phyloP scores from a whole-genome alignment of 2,329 filamentous ascomycete species.

The Apiospora marii region DNA sequence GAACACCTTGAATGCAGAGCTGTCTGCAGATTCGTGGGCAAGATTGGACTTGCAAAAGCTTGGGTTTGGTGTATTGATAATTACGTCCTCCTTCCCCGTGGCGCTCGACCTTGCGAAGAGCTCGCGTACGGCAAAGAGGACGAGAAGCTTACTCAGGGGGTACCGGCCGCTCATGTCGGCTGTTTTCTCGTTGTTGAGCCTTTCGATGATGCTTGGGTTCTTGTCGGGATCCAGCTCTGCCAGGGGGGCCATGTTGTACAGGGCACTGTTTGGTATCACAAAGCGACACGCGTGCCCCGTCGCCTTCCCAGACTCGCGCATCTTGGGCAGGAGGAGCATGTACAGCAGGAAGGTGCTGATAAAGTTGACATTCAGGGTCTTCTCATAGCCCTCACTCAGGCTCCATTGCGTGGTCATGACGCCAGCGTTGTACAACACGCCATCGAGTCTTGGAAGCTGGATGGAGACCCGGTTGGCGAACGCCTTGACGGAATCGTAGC shows the following conservation, averaged over 20 bases:
- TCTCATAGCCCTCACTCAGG: conserved; percentile 54
- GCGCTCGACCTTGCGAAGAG: conserved; percentile 29
- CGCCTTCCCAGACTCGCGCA: conserved; percentile 44
- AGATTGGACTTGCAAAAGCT: conserved; percentile 60
- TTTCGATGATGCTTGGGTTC: conserved; percentile 38
- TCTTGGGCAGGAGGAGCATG: conserved; percentile 57
- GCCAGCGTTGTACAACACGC: conserved; percentile 52
- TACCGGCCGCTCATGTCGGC: conserved; percentile 34
- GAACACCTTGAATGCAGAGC: neutral
- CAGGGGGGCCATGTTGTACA: conserved; percentile 40
- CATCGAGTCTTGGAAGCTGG: conserved; percentile 52
- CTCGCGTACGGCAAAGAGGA: conserved; percentile 38
- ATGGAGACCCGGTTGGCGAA: conserved; percentile 49
- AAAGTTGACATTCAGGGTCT: conserved; percentile 60
- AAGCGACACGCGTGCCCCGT: conserved; percentile 37
- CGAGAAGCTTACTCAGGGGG: conserved; percentile 42
- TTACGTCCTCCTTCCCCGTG: conserved; percentile 30
- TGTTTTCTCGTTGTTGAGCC: conserved; percentile 32
- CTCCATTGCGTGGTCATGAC: conserved; percentile 46
- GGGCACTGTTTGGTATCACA: conserved; percentile 36
- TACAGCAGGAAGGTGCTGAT: conserved; percentile 60
- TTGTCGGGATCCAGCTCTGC: conserved; percentile 40
- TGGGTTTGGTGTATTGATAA: conserved; percentile 60
- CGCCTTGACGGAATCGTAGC: conserved; percentile 52
- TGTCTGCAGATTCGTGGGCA: conserved; percentile 1